These are phyloP conservation scores for Coffea eugenioides DNA, from an alignment of 257 asterid species.

Conservation along the genomic window DNA sequence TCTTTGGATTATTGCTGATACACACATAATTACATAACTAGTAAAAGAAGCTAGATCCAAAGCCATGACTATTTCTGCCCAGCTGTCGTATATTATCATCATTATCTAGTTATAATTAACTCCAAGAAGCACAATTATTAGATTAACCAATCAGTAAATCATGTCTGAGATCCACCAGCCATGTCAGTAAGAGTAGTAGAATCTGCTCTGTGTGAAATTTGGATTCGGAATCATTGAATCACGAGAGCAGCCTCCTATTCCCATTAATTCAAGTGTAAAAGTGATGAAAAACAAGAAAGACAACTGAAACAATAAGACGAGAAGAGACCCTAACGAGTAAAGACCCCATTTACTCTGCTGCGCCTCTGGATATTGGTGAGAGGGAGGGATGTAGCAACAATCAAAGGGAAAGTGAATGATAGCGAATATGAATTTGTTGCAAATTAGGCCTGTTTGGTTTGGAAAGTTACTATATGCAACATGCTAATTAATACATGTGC, in stretches of 20 bases:
- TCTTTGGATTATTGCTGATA: not conserved
- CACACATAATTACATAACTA: not conserved
- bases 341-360: too few relatives aligned
- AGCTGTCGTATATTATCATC: not conserved
- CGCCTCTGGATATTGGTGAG: not conserved
- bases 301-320: too few relatives aligned
- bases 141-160: constrained; percentile 7
- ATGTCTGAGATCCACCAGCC: not conserved
- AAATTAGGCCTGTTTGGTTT: not conserved
- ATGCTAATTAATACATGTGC: constrained; percentile 50
- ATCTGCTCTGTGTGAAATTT: not conserved
- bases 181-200: not conserved
- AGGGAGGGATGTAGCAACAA: not conserved
- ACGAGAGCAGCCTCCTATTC: not conserved
- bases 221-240: not conserved
- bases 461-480: constrained; percentile 31
- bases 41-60: not conserved
- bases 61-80: not conserved
- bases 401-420: constrained; percentile 7
- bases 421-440: not conserved
- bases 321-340: too few relatives aligned
- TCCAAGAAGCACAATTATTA: not conserved
- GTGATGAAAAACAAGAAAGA: too few relatives aligned
- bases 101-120: not conserved
- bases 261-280: too few relatives aligned